A percentile compares a stretch with the other conserved stretches of the same genome.
Evolutionary conservation across 345 rosid species (phyloP).

Genomic region (Citrus trifoliata): DNA sequence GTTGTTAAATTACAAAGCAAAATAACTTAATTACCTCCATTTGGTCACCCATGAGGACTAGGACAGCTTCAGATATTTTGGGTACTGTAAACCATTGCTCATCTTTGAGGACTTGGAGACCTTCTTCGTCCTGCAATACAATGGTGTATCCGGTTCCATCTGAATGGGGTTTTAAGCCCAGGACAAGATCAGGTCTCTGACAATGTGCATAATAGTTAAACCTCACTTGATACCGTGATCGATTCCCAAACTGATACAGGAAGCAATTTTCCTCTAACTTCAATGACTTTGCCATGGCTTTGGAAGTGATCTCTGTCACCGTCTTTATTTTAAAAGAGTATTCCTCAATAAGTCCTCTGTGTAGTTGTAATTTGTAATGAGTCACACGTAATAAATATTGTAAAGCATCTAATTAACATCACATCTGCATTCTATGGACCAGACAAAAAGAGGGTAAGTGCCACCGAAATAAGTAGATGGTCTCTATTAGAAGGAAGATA

Average conservation of each 20-base stretch:
- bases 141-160: constrained; percentile 50
- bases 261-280: constrained; percentile 41
- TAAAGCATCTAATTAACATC: neutral
- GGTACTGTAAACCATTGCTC: constrained; percentile 48
- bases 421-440: neutral
- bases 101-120: constrained; percentile 41
- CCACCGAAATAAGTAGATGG: too few relatives aligned
- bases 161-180: constrained; percentile 53
- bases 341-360: constrained; percentile 33
- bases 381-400: neutral
- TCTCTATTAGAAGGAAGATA: too few relatives aligned
- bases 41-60: constrained; percentile 52
- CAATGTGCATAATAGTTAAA: constrained; percentile 53
- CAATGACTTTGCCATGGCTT: constrained; percentile 52
- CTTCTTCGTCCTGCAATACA: constrained; percentile 47
- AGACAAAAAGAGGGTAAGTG: too few relatives aligned
- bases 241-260: constrained; percentile 36
- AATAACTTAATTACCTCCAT: constrained; percentile 31
- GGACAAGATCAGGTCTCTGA: constrained; percentile 42
- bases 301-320: constrained; percentile 30
- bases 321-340: constrained; percentile 28
- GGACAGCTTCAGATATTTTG: constrained; percentile 32
- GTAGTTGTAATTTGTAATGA: neutral
- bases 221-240: constrained; percentile 30
- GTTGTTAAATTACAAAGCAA: neutral